Evolutionary conservation across 179 eudicot species (phyloP), one percentile per base, ranked within the genome.

Genomic region (Nepenthes alata): DNA sequence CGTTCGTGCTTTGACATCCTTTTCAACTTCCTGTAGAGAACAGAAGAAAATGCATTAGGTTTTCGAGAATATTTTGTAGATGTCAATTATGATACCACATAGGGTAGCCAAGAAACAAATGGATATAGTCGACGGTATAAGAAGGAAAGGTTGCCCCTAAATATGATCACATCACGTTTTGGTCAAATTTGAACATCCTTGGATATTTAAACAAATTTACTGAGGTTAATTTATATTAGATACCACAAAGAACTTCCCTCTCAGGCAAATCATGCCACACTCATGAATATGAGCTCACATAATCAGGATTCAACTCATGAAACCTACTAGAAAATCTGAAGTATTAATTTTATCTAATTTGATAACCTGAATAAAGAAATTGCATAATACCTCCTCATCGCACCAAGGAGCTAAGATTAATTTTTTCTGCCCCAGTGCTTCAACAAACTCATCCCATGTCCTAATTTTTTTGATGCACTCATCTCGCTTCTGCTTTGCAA

Each of bases 351-450:
- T 3, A 34, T 25, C 37, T 16, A 55, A 16, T 16, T 2, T 16
- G 15, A 44, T 34, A 62, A 64, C 25, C 35, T 47, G 64, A 59
- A 13, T 12, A 12, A 56, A 6, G 25, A 45, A 55, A 35, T 9
- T 2, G 45, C 6, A 35, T 2, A 62, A 36, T 56, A 65, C 99
- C 99, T 94, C 96, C 72, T 94, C 99, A 78, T 94, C 96, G 63
- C 95, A 91, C 99, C 99, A 94, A 34, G 99, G 97, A 64, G 99
- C 99, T 63, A 94, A 78, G 55, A 94, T 94, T 83, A 94, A 62
- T 67, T 94, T 94, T 81, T 87, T 94, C 14, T 87, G 80, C 11
- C 73, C 78, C 63, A 94, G 75, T 35, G 97, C 99, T 75, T 83
- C 95, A 38, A 68, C 66, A 68, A 94, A 94, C 67, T 94, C 97